Percentiles rank a stretch among this genome's conserved stretches.
These are phyloP conservation scores for Suillus placidus DNA, from an alignment of 768 basidiomycete genomes.

Conservation along the genomic window DNA sequence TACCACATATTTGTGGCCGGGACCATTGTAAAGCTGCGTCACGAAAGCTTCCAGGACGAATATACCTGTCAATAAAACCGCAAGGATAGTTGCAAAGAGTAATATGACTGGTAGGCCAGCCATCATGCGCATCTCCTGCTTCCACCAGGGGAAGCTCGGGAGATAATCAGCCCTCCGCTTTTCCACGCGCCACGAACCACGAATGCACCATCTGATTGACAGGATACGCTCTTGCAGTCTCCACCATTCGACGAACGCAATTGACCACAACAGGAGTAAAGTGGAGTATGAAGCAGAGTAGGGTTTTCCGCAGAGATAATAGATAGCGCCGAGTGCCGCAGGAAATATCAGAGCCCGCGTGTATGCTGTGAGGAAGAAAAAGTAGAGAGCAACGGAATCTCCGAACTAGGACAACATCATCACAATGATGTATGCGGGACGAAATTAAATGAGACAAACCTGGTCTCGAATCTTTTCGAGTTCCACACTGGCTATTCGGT, in stretches of 20 bases:
- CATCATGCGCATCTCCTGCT: conserved; percentile 65
- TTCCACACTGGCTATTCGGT: conserved; percentile 61
- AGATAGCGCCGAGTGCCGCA: conserved; percentile 65
- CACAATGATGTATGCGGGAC: neutral
- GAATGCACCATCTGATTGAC: conserved; percentile 81
- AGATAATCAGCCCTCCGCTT: conserved; percentile 64
- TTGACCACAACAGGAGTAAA: conserved; percentile 80
- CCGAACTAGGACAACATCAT: conserved; percentile 56
- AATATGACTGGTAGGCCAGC: conserved; percentile 74
- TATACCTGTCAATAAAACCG: conserved; percentile 73
- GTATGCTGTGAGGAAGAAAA: conserved; percentile 85
- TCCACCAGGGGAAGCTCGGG: conserved; percentile 70
- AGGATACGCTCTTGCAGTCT: conserved; percentile 81
- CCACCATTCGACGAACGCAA: conserved; percentile 92
- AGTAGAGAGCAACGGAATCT: conserved; percentile 84
- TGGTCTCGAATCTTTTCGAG: conserved; percentile 75
- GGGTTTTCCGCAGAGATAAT: conserved; percentile 68
- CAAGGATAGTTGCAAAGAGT: conserved; percentile 70
- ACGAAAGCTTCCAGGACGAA: conserved; percentile 92
- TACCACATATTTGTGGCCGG: conserved; percentile 78
- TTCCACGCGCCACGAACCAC: conserved; percentile 77
- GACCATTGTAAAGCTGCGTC: conserved; percentile 84
- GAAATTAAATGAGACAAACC: conserved; percentile 40
- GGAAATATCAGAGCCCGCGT: conserved; percentile 79
- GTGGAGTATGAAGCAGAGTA: conserved; percentile 81